These are phyloP conservation scores for Yarrowia deformans DNA, from an alignment of 805 yeast genomes.

Conservation along the genomic window DNA sequence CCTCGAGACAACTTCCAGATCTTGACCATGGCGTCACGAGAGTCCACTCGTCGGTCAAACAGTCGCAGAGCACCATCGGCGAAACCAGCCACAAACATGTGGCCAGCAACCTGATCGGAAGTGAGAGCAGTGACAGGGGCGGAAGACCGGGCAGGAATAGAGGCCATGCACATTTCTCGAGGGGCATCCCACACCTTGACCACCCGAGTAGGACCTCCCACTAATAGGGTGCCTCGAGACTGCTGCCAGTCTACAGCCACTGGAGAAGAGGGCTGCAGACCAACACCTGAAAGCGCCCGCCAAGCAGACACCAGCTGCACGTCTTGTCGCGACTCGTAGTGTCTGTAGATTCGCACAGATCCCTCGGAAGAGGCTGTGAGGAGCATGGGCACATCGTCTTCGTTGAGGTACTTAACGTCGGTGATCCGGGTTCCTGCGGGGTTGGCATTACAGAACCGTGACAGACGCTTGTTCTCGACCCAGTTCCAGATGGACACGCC, in stretches of 20 bases:
- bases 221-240: constrained; percentile 85
- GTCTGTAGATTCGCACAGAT: constrained; percentile 82
- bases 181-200: constrained; percentile 97
- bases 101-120: constrained; percentile 95
- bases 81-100: constrained; percentile 88
- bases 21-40: constrained; percentile 84
- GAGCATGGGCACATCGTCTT: constrained; percentile 86
- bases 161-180: constrained; percentile 82
- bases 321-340: constrained; percentile 64
- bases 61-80: constrained; percentile 89
- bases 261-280: constrained; percentile 26
- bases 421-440: constrained; percentile 89
- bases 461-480: constrained; percentile 63
- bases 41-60: constrained; percentile 85
- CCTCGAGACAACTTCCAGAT: constrained; percentile 62
- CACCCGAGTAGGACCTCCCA: constrained; percentile 92
- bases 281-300: constrained; percentile 84
- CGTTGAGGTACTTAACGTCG: constrained; percentile 84
- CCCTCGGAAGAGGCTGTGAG: constrained; percentile 95
- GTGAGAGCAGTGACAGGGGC: constrained; percentile 88
- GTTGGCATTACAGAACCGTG: constrained; percentile 80
- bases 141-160: constrained; percentile 89
- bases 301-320: constrained; percentile 81
- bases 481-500: constrained; percentile 89
- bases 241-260: constrained; percentile 96